These are phyloP conservation scores for Candida peoriensis DNA, from an alignment of 805 yeast genomes.

Conservation along the genomic window DNA sequence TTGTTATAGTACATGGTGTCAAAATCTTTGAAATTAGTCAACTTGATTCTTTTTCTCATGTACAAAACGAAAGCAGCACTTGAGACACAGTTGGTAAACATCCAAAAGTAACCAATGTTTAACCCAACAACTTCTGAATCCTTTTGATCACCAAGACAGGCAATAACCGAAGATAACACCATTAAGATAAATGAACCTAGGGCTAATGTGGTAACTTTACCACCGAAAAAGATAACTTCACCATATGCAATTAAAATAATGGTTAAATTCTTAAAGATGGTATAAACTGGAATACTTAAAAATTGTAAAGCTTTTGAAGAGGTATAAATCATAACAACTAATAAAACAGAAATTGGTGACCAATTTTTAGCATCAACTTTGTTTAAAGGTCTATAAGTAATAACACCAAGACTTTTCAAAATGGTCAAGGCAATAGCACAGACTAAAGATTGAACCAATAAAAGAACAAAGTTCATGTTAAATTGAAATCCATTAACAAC, in stretches of 20 bases:
- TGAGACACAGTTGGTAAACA: conserved; percentile 90
- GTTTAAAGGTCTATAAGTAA: conserved; percentile 84
- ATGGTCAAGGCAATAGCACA: conserved; percentile 69
- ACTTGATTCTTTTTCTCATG: conserved; percentile 97
- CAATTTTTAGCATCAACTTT: conserved; percentile 88
- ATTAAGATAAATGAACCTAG: conserved; percentile 82
- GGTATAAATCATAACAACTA: conserved; percentile 94
- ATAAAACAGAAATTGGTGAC: conserved; percentile 86
- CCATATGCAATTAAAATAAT: conserved; percentile 97
- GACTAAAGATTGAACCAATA: conserved; percentile 84
- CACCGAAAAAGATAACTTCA: conserved; percentile 97
- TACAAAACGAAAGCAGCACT: conserved; percentile 89
- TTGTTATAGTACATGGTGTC: conserved; percentile 99
- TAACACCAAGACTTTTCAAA: conserved; percentile 69
- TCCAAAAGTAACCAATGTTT: conserved; percentile 90
- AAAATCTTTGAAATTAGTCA: conserved; percentile 92
- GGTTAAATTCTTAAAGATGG: conserved; percentile 96
- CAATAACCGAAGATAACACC: conserved; percentile 95
- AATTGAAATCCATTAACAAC: conserved; percentile 71
- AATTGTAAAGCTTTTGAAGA: conserved; percentile 91
- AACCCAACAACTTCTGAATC: conserved; percentile 32
- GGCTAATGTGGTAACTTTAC: conserved; percentile 84
- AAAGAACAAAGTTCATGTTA: conserved; percentile 80
- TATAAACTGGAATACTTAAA: conserved; percentile 91
- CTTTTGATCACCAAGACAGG: conserved; percentile 78